These are phyloP conservation scores for Sungouiella blattae DNA, from an alignment of 805 yeast genomes.

Conservation along the genomic window DNA sequence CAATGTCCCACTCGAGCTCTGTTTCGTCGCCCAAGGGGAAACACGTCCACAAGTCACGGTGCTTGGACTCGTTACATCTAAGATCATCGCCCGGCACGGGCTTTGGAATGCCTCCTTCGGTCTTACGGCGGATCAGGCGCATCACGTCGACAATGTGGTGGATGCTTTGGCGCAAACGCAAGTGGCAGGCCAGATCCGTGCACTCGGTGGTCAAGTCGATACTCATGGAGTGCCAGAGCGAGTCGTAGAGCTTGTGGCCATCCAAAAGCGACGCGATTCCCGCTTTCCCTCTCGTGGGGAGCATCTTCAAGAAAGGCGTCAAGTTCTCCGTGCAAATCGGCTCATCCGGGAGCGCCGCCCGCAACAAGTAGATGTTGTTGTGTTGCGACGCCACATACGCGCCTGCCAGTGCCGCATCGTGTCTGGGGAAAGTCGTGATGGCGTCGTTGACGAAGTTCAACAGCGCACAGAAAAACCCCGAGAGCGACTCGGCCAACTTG, in stretches of 20 bases:
- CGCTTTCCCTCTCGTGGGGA: slow-evolving; percentile 89
- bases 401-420: slow-evolving; percentile 46
- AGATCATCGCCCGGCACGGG: slow-evolving; percentile 71
- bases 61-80: slow-evolving; percentile 67
- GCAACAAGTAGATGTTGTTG: slow-evolving; percentile 51
- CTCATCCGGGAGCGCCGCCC: slow-evolving; percentile 91
- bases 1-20: slow-evolving; percentile 49
- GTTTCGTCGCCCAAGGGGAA: slow-evolving; percentile 64
- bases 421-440: slow-evolving; percentile 58
- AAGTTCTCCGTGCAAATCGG: slow-evolving; percentile 96
- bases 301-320: slow-evolving; percentile 84
- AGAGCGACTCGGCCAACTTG: slow-evolving; percentile 64
- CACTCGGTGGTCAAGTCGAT: slow-evolving; percentile 70
- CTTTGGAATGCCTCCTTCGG: slow-evolving; percentile 68
- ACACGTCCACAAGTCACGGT: slow-evolving; percentile 62
- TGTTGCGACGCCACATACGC: slow-evolving; percentile 18
- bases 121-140: slow-evolving; percentile 57
- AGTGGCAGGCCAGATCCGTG: slow-evolving; percentile 40
- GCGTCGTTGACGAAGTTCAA: slow-evolving; percentile 81
- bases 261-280: slow-evolving; percentile 83
- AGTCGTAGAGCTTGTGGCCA: slow-evolving; percentile 87
- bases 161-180: slow-evolving; percentile 60
- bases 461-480: slow-evolving; percentile 95
- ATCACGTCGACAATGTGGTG: slow-evolving; percentile 72
- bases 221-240: slow-evolving; percentile 92